phyloP scores from a whole-genome alignment of 192 early-diverging fungal genomes.

The Borealophlyctis nickersoniae region DNA sequence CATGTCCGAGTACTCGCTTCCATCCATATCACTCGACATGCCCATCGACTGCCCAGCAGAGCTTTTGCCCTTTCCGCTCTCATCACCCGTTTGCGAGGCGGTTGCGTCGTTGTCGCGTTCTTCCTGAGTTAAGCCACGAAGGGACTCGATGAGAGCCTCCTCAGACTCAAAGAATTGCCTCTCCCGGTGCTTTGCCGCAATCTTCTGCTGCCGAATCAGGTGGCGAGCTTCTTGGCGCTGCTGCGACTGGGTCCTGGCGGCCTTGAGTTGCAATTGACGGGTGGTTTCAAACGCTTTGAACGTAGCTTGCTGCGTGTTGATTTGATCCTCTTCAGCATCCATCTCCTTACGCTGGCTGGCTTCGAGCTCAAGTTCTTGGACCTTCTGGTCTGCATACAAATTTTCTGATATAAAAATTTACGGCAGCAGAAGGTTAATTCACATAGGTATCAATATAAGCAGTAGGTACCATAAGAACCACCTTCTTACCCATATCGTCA shows the following conservation, averaged over 20 bases:
- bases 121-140: conserved; percentile 1
- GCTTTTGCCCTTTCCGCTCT: neutral
- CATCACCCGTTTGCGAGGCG: neutral
- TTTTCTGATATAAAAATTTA: too few relatives aligned
- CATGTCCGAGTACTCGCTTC: conserved; percentile 28
- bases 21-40: neutral
- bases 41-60: neutral
- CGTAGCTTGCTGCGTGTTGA: conserved; percentile 13
- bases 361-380: conserved; percentile 33
- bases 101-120: conserved; percentile 11
- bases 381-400: conserved; percentile 27
- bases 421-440: too few relatives aligned
- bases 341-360: conserved; percentile 16
- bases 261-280: conserved; percentile 22
- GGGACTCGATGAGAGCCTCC: conserved; percentile 11
- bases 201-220: conserved; percentile 24
- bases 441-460: too few relatives aligned
- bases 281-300: conserved; percentile 28
- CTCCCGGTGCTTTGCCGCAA: conserved; percentile 30
- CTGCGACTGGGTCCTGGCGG: conserved; percentile 11
- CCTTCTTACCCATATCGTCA: conserved; percentile 4
- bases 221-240: conserved; percentile 29
- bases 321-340: conserved; percentile 22
- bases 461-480: neutral
- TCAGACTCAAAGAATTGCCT: conserved; percentile 26